A percentile compares a stretch with the other conserved stretches of the same genome.
Conservation (phyloP, 192 early-diverging fungal species). For the Pecoramyces ruminantium region DNA sequence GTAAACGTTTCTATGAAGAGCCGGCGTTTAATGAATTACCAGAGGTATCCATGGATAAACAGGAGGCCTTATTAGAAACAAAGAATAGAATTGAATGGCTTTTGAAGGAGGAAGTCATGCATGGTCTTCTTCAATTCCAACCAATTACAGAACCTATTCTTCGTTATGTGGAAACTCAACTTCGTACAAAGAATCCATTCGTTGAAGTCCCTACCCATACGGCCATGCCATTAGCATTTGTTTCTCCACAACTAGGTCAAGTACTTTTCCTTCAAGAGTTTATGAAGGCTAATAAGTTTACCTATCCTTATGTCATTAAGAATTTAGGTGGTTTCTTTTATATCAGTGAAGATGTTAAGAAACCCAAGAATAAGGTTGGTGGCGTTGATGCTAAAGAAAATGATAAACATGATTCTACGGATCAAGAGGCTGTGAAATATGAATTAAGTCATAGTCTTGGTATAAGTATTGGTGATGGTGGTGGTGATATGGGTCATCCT, state of each 20-base stretch:
- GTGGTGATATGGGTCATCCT: background rate
- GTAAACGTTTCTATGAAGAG: conserved; percentile 10
- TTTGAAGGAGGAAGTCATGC: conserved; percentile 61
- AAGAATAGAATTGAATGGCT: conserved; percentile 34
- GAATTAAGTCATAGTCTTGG: background rate
- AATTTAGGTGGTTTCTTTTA: background rate
- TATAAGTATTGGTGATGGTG: background rate
- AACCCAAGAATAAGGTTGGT: conserved; percentile 28
- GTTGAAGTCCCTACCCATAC: conserved; percentile 34
- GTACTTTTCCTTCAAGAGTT: background rate
- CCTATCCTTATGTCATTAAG: conserved; percentile 17
- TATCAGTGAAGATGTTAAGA: background rate
- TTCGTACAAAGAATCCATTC: conserved; percentile 14
- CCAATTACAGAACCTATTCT: conserved; percentile 22
- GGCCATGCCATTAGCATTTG: conserved; percentile 26
- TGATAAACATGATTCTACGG: conserved; percentile 3
- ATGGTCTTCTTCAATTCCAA: conserved; percentile 36
- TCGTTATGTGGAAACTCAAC: conserved; percentile 8
- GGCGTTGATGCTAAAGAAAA: conserved; percentile 1
- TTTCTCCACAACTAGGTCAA: conserved; percentile 6
- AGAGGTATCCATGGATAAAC: conserved; percentile 19
- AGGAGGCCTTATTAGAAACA: conserved; percentile 37
- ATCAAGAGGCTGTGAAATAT: background rate
- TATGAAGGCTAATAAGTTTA: conserved; percentile 17
- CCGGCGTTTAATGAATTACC: conserved; percentile 11